Conservation (phyloP, 352 stramenopile genomes). For the Pythium rhizo-oryzae region DNA sequence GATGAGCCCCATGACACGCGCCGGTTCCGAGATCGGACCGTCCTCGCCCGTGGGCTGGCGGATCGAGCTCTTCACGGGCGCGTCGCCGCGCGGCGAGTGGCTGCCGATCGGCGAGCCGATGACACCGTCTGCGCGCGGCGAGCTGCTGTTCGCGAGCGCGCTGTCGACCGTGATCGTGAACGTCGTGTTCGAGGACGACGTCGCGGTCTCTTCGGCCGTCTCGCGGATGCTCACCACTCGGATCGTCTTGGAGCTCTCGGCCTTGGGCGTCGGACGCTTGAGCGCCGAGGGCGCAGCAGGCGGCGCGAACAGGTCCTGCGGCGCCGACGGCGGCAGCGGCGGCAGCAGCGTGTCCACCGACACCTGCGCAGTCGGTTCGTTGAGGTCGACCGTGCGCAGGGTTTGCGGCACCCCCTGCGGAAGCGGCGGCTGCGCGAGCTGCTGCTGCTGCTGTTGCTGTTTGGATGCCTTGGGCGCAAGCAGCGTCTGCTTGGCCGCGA, state of each 20-base stretch:
- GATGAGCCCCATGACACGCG: slow-evolving; percentile 82
- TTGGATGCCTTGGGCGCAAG: slow-evolving; percentile 46
- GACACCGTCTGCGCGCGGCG: slow-evolving; percentile 19
- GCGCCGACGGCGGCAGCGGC: slow-evolving; percentile 26
- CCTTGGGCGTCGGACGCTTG: slow-evolving; percentile 67
- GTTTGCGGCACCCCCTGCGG: slow-evolving; percentile 16
- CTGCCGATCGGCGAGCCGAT: slow-evolving; percentile 25
- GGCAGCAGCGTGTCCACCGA: slow-evolving; percentile 45
- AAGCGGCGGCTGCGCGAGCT: slow-evolving; percentile 11
- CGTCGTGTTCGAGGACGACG: slow-evolving; percentile 32
- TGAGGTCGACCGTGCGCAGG: slow-evolving; percentile 27
- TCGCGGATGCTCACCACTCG: slow-evolving; percentile 82
- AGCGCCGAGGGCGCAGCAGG: slow-evolving; percentile 43
- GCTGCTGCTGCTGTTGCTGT: slow-evolving; percentile 30
- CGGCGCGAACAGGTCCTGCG: slow-evolving; percentile 32
- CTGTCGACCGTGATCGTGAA: slow-evolving; percentile 50
- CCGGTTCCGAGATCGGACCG: slow-evolving; percentile 63
- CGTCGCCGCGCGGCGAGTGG: slow-evolving; percentile 11
- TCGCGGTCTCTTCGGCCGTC: slow-evolving; percentile 32
- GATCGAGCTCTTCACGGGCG: slow-evolving; percentile 29
- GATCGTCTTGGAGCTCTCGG: slow-evolving; percentile 60
- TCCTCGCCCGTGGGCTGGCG: slow-evolving; percentile 83
- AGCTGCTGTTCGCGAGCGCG: slow-evolving; percentile 21
- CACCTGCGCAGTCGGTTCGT: slow-evolving; percentile 28
- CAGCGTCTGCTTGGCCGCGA: slow-evolving; percentile 65